Percentiles rank a stretch among this genome's conserved stretches.
Evolutionary conservation across 2,329 filamentous ascomycete species (phyloP).

Genomic region (Epichloe festucae): DNA sequence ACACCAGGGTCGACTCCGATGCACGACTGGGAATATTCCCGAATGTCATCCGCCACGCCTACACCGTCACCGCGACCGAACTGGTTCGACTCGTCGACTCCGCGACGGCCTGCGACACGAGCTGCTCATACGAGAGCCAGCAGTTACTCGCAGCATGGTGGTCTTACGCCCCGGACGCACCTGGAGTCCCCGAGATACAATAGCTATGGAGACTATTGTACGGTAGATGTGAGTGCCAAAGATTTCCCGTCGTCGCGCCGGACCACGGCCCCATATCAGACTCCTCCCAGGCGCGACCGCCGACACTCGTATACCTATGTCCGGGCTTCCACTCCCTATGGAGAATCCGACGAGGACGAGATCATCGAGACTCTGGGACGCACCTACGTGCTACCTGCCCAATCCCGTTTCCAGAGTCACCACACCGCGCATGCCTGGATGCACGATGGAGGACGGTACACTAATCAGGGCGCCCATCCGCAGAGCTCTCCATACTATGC

Average conservation of each 20-base stretch:
- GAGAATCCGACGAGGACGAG: conserved; percentile 54
- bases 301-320: conserved; percentile 45
- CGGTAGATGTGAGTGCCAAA: conserved; percentile 52
- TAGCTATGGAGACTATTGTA: conserved; percentile 50
- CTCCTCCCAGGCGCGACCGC: conserved; percentile 34
- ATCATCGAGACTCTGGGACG: conserved; percentile 38
- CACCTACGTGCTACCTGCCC: conserved; percentile 39
- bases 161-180: conserved; percentile 31
- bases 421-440: conserved; percentile 23
- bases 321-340: conserved; percentile 44
- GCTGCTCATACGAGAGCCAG: conserved; percentile 26
- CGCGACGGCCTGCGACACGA: conserved; percentile 41
- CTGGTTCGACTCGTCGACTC: conserved; percentile 34
- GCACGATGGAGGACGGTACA: conserved; percentile 39
- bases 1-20: conserved; percentile 34
- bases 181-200: conserved; percentile 48
- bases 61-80: conserved; percentile 43
- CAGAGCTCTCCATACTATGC: conserved; percentile 31
- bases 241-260: conserved; percentile 33
- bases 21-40: conserved; percentile 39
- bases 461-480: conserved; percentile 45
- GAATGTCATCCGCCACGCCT: conserved; percentile 40
- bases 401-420: conserved; percentile 27
- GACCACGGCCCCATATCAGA: conserved; percentile 21
- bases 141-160: conserved; percentile 24